These are phyloP conservation scores for Russula sp. DNA, from an alignment of 768 basidiomycete species.

Conservation along the genomic window DNA sequence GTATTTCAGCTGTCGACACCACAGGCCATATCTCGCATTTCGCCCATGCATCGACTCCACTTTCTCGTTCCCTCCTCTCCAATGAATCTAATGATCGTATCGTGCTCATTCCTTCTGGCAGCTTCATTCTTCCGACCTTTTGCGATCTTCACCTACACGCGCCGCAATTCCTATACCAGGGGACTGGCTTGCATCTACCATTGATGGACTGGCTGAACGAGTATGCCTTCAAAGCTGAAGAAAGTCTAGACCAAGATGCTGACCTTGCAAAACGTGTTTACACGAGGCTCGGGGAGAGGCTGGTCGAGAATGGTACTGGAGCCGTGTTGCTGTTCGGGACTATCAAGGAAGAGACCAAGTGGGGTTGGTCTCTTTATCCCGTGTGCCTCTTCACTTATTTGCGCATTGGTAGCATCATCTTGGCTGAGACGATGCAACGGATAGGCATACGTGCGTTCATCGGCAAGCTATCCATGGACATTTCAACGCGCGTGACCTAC, in stretches of 20 bases:
- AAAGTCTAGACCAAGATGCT: constrained; percentile 56
- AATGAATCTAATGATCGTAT: constrained; percentile 20
- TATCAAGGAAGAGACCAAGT: constrained; percentile 79
- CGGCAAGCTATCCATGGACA: constrained; percentile 91
- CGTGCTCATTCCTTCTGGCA: constrained; percentile 39
- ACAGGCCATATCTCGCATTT: constrained; percentile 47
- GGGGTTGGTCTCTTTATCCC: constrained; percentile 22
- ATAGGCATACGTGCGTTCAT: constrained; percentile 73
- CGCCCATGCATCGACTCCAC: constrained; percentile 30
- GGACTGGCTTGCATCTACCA: constrained; percentile 78
- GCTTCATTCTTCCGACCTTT: constrained; percentile 72
- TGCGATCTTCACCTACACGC: constrained; percentile 83
- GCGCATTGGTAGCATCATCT: constrained; percentile 48
- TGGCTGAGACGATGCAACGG: constrained; percentile 65
- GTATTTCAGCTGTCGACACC: constrained; percentile 5
- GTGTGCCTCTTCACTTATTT: not conserved
- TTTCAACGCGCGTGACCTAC: constrained; percentile 63
- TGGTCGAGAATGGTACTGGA: constrained; percentile 70
- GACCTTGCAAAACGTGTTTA: constrained; percentile 62
- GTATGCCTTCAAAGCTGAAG: constrained; percentile 80
- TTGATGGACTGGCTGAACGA: constrained; percentile 78
- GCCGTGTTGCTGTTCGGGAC: constrained; percentile 78
- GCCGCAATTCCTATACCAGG: constrained; percentile 84
- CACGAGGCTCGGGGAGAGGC: constrained; percentile 50
- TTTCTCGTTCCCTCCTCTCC: constrained; percentile 32